A percentile compares a stretch with the other conserved stretches of the same genome.
phyloP scores from a whole-genome alignment of 352 stramenopile genomes.

The Phytopythium vexans region DNA sequence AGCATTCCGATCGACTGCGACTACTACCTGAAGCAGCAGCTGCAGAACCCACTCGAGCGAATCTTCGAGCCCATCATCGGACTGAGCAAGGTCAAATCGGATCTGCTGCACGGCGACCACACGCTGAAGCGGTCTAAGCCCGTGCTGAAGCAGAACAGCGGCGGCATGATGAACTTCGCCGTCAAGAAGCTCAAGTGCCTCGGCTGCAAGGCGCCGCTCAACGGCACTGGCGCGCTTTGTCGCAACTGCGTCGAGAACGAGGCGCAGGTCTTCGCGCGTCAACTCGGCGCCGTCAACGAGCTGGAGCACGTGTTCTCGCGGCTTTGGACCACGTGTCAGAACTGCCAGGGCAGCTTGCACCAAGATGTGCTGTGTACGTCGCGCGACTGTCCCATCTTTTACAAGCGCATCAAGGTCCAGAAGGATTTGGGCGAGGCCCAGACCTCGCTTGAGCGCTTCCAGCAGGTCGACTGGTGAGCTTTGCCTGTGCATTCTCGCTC shows the following conservation, averaged over 20 bases:
- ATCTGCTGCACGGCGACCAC: conserved; percentile 96
- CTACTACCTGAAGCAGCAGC: conserved; percentile 99
- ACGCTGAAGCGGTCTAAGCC: conserved; percentile 97
- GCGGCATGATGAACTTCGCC: conserved; percentile 99
- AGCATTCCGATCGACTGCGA: conserved; percentile 98
- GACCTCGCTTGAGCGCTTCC: conserved; percentile 93
- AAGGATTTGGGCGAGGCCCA: conserved; percentile 96
- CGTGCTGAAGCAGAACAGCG: conserved; percentile 93
- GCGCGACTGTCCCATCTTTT: conserved; percentile 99
- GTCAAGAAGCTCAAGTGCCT: conserved; percentile 98
- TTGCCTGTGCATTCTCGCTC: too few species aligned
- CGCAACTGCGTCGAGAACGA: conserved; percentile 91
- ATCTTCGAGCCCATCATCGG: conserved; percentile 99
- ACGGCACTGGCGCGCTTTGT: conserved; percentile 90
- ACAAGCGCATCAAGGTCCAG: conserved; percentile 99
- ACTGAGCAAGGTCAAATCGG: conserved; percentile 88
- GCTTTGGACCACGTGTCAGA: conserved; percentile 98
- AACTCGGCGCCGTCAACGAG: conserved; percentile 91
- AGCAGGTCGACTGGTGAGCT: conserved; percentile 72
- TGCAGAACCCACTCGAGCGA: conserved; percentile 96
- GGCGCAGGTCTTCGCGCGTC: conserved; percentile 94
- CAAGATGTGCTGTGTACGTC: conserved; percentile 95
- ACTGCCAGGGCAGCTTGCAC: conserved; percentile 98
- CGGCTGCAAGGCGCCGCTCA: conserved; percentile 95
- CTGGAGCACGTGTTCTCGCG: conserved; percentile 93